These are phyloP conservation scores for Thielaviopsis populi DNA, from an alignment of 2,329 filamentous ascomycete genomes.

Conservation along the genomic window DNA sequence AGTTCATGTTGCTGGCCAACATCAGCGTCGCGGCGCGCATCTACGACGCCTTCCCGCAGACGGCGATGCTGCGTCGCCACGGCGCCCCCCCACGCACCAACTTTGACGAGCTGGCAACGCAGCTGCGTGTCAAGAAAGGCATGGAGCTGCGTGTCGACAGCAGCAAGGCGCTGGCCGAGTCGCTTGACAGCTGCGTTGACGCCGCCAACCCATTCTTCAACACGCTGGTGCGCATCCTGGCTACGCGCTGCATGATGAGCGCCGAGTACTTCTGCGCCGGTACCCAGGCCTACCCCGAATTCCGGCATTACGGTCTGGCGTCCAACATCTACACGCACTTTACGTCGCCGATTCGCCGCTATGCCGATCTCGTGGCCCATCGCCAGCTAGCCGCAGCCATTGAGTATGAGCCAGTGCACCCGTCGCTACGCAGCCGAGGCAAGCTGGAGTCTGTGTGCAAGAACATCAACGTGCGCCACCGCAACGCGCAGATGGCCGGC, in stretches of 20 bases:
- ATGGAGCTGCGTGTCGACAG: conserved; percentile 71
- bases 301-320: conserved; percentile 91
- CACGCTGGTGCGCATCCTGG: conserved; percentile 91
- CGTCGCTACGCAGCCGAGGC: conserved; percentile 62
- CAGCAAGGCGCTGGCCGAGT: conserved; percentile 85
- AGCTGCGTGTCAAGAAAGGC: conserved; percentile 74
- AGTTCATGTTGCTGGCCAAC: conserved; percentile 99
- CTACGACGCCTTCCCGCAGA: conserved; percentile 85
- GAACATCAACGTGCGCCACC: conserved; percentile 95
- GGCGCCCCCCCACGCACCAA: conserved; percentile 86
- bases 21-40: conserved; percentile 84
- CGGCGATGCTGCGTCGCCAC: conserved; percentile 83
- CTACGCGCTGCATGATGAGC: conserved; percentile 97
- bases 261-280: conserved; percentile 97
- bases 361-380: conserved; percentile 91
- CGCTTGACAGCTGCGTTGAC: conserved; percentile 73
- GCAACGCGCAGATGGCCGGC: conserved; percentile 91
- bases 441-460: conserved; percentile 89
- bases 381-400: conserved; percentile 91
- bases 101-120: conserved; percentile 84
- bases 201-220: conserved; percentile 86
- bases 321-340: conserved; percentile 98
- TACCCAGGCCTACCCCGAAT: conserved; percentile 83
- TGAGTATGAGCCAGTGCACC: conserved; percentile 74
- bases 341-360: conserved; percentile 90